Conservation (phyloP, 2,329 filamentous ascomycete genomes). For the Fusarium sp. region DNA sequence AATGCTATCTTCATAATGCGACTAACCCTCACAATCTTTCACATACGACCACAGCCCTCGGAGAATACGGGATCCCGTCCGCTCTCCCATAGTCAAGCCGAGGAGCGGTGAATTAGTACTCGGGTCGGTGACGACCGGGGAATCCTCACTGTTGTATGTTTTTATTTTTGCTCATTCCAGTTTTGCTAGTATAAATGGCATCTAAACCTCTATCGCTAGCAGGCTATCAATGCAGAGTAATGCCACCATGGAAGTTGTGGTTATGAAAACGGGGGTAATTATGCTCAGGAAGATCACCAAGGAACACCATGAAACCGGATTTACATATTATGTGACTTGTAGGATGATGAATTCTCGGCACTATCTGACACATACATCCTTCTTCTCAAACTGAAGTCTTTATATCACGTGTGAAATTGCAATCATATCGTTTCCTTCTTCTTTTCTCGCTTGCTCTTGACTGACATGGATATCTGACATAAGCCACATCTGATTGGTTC, state of each 20-base stretch:
- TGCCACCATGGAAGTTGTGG: too few species aligned
- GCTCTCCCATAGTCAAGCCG: slow-evolving; percentile 24
- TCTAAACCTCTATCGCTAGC: too few species aligned
- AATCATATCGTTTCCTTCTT: not conserved
- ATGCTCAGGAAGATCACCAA: too few species aligned
- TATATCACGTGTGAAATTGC: not conserved
- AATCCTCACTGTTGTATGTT: slow-evolving; percentile 27
- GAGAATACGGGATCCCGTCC: slow-evolving; percentile 31
- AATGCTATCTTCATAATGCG: not conserved
- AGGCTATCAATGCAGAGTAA: too few species aligned
- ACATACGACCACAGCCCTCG: slow-evolving; percentile 28
- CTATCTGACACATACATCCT: too few species aligned
- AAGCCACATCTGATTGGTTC: not conserved
- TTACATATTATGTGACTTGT: too few species aligned
- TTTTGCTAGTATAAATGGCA: not conserved
- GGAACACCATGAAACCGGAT: too few species aligned
- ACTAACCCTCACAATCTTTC: rapidly evolving
- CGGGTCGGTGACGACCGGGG: slow-evolving; percentile 22
- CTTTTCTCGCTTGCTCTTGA: too few species aligned
- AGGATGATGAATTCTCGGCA: too few species aligned
- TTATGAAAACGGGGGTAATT: too few species aligned
- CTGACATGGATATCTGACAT: not conserved
- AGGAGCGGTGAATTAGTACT: slow-evolving; percentile 22
- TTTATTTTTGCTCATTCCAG: not conserved
- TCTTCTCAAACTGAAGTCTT: not conserved